Evolutionary conservation across 768 basidiomycete species (phyloP), one percentile per base, ranked within the genome.

Genomic region (Hebeloma cylindrosporum): DNA sequence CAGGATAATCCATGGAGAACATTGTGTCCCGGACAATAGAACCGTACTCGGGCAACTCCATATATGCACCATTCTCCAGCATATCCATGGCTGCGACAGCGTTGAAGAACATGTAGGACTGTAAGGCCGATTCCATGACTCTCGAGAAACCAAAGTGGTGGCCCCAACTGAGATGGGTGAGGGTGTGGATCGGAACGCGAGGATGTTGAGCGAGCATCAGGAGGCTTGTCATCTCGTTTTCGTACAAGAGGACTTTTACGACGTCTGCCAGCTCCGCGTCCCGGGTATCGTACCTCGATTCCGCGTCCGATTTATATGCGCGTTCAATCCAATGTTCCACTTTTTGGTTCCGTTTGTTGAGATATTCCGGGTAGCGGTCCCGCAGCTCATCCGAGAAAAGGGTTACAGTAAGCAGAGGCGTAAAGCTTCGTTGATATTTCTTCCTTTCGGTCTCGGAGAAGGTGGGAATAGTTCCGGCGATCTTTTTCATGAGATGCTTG

Each of bases 131-230:
- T 25, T 66, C 53, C 41, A 51, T 55, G 23, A 65, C 54, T 9
- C 63, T 57, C 4, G 59, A 59, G 44, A 62, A 67, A 0, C 68
- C 69, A 42, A 64, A 65, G 41, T 66, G 57, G 48, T 69, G 60
- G 0, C 62, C 62, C 60, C 62, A 68, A 11, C 40, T 30, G 20
- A 68, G 34, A 2, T 50, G n/a, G 7, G 54, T 52, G 10, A 71
- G 60, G 4, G 38, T 16, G 1, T 13, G 13, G 7, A 73, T 56
- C 0, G 65, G 63, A 4, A 68, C 54, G 7, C 39, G 27, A 6
- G 70, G 70, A 42, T 70, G 69, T 7, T 63, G 59, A 7, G 68
- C 68, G 23, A 72, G 57, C 60, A 65, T 66, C 3, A 72, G 49
- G 11, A 71, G 61, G 0, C 54, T 36, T 2, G 48, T 43, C 45